These are phyloP conservation scores for Apophysomyces sp. DNA, from an alignment of 371 early-diverging fungal genomes.

Conservation along the genomic window DNA sequence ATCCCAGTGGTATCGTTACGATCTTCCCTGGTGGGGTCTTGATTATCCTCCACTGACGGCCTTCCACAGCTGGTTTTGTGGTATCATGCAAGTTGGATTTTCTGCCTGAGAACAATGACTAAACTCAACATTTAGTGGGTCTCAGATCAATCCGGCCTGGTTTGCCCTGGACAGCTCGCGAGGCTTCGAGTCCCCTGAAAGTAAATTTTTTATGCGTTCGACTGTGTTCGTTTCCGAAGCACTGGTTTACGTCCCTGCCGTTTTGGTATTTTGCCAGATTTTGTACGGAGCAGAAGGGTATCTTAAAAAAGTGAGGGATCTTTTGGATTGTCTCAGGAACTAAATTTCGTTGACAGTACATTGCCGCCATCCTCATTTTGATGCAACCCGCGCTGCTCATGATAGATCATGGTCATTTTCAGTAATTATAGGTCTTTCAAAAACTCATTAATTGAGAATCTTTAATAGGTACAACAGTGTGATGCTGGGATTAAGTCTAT, in stretches of 20 bases:
- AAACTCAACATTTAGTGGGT: slow-evolving; percentile 52
- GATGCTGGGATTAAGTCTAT: slow-evolving; percentile 89
- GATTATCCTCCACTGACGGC: slow-evolving; percentile 97
- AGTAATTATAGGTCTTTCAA: slow-evolving; percentile 48
- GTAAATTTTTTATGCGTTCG: slow-evolving; percentile 88
- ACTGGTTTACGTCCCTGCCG: slow-evolving; percentile 76
- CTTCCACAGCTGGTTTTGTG: slow-evolving; percentile 87
- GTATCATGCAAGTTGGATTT: slow-evolving; percentile 58
- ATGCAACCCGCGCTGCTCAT: slow-evolving; percentile 85
- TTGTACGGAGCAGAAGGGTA: slow-evolving; percentile 33
- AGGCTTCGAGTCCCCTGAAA: slow-evolving; percentile 70
- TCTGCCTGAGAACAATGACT: background rate
- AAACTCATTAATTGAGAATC: background rate
- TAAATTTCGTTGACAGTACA: slow-evolving; percentile 29
- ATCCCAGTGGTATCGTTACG: slow-evolving; percentile 86
- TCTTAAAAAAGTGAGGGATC: slow-evolving; percentile 27
- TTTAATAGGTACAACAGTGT: slow-evolving; percentile 80
- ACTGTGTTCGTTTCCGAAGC: slow-evolving; percentile 78
- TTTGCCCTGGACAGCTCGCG: slow-evolving; percentile 84
- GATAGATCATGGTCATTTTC: slow-evolving; percentile 96
- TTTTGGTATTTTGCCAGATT: slow-evolving; percentile 57
- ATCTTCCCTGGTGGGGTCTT: slow-evolving; percentile 90
- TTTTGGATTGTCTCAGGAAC: too few species aligned
- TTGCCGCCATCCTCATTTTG: slow-evolving; percentile 60
- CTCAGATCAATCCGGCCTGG: slow-evolving; percentile 78